phyloP scores from a whole-genome alignment of 768 basidiomycete species.

The Auriculariales sp. region DNA sequence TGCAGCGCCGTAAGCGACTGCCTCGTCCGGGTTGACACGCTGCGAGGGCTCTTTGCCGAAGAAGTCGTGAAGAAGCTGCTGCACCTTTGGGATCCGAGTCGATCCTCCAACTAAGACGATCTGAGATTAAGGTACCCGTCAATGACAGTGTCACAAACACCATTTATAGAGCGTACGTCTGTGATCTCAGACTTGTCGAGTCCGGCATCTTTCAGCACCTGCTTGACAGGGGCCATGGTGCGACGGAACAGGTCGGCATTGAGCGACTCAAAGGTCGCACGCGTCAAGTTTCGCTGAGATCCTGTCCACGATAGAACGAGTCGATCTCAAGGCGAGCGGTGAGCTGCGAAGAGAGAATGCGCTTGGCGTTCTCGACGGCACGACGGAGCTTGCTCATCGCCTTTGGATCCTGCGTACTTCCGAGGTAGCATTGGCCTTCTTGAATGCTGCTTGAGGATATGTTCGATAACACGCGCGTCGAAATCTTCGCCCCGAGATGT shows the following conservation, averaged over 20 bases:
- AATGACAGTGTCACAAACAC: no score
- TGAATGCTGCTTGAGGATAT: no score
- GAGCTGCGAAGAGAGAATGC: conserved; percentile 42
- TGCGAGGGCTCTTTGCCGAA: conserved; percentile 37
- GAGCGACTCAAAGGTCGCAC: conserved; percentile 40
- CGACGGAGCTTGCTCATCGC: conserved; percentile 39
- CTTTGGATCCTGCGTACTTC: conserved; percentile 25
- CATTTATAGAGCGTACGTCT: conserved; percentile 25
- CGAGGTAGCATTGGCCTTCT: no score
- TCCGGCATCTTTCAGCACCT: conserved; percentile 36
- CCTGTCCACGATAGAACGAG: conserved; percentile 35
- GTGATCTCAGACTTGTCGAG: conserved; percentile 36
- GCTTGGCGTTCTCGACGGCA: conserved; percentile 59
- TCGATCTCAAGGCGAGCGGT: conserved; percentile 33
- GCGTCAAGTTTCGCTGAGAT: conserved; percentile 35
- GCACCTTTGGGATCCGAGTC: conserved; percentile 39
- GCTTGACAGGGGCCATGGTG: conserved; percentile 40
- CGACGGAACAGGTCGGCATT: conserved; percentile 38
- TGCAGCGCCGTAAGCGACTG: conserved; percentile 40
- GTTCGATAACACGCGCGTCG: conserved; percentile 29
- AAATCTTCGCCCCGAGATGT: conserved; percentile 30
- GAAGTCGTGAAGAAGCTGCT: conserved; percentile 34
- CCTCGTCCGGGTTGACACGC: conserved; percentile 40
- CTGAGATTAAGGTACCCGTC: conserved; percentile 1
- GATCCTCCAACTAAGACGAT: conserved; percentile 28